These are phyloP conservation scores for Solanum hybrid DNA, from an alignment of 305 asterid species.

Conservation along the genomic window DNA sequence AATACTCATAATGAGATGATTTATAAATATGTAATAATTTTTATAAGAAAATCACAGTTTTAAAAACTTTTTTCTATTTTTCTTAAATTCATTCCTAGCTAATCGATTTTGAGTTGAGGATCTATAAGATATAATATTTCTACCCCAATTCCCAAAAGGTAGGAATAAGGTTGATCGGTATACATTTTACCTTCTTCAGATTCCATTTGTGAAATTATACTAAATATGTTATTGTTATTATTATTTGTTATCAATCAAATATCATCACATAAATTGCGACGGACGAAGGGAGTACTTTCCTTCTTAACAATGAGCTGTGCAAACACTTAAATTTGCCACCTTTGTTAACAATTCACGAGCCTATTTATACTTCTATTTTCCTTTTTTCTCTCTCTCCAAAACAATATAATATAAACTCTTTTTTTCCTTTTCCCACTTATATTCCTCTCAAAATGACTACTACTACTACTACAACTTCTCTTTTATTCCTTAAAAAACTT, in stretches of 20 bases:
- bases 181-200: neutral
- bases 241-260: neutral
- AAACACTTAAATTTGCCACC: slow-evolving; percentile 5
- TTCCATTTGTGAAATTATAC: fast-evolving
- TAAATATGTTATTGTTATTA: neutral
- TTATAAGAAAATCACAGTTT: neutral
- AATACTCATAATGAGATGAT: neutral
- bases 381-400: neutral
- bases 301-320: slow-evolving; percentile 16
- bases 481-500: slow-evolving; percentile 32
- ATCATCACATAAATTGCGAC: neutral
- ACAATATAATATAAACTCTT: neutral
- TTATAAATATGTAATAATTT: neutral
- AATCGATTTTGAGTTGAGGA: neutral
- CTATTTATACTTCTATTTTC: slow-evolving; percentile 29
- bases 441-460: neutral
- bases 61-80: neutral
- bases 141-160: neutral
- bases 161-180: neutral
- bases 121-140: neutral
- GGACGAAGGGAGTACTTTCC: too few relatives aligned
- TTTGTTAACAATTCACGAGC: slow-evolving; percentile 24
- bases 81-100: neutral
- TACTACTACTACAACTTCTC: neutral
- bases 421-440: neutral